A percentile compares a stretch with the other conserved stretches of the same genome.
Evolutionary conservation across 352 stramenopile species (phyloP).

Genomic region (Globisporangium takayamanum): DNA sequence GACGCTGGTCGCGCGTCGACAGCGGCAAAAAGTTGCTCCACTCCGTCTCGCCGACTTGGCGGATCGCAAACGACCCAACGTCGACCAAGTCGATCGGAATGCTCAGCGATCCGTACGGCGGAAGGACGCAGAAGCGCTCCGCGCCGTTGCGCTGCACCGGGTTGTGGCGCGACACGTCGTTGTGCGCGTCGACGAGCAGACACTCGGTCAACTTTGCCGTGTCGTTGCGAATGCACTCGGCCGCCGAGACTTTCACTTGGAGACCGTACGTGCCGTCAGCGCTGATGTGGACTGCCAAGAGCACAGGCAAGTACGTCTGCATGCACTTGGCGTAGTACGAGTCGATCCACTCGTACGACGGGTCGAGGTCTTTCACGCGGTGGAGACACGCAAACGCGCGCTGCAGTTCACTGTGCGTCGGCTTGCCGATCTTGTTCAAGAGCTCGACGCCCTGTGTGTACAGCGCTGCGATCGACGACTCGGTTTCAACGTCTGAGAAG

Average conservation of each 20-base stretch:
- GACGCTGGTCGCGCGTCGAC: slow-evolving; percentile 61
- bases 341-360: slow-evolving; percentile 81
- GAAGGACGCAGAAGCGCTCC: slow-evolving; percentile 54
- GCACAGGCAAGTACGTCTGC: slow-evolving; percentile 58
- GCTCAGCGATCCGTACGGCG: slow-evolving; percentile 40
- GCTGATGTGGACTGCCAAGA: slow-evolving; percentile 62
- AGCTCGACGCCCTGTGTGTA: slow-evolving; percentile 67
- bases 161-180: slow-evolving; percentile 47
- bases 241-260: slow-evolving; percentile 72
- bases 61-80: slow-evolving; percentile 68
- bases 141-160: slow-evolving; percentile 33
- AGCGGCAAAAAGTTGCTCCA: slow-evolving; percentile 78
- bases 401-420: slow-evolving; percentile 48
- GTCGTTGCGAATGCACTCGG: slow-evolving; percentile 69
- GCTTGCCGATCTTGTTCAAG: slow-evolving; percentile 57
- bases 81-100: slow-evolving; percentile 78
- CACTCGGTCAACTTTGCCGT: slow-evolving; percentile 72
- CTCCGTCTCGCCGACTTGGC: slow-evolving; percentile 75
- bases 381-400: slow-evolving; percentile 71
- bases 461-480: slow-evolving; percentile 54
- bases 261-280: slow-evolving; percentile 71
- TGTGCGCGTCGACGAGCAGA: slow-evolving; percentile 52
- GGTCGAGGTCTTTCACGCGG: slow-evolving; percentile 59
- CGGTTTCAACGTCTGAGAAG: slow-evolving; percentile 68
- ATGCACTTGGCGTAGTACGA: slow-evolving; percentile 71